Percentiles rank a stretch among this genome's conserved stretches.
Conservation (phyloP, 345 rosid species). For the Aegle marmelos region DNA sequence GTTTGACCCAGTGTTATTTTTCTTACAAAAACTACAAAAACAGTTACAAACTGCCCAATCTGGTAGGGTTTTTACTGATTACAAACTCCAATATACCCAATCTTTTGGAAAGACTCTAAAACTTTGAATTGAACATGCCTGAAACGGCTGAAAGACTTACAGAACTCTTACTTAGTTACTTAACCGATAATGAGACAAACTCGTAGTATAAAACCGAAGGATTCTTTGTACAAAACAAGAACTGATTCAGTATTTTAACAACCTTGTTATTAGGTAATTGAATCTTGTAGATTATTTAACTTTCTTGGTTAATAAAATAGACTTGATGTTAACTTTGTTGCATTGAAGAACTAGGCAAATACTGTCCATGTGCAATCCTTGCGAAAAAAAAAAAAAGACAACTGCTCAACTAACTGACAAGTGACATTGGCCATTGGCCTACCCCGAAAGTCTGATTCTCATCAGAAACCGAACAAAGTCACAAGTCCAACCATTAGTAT, state of each 20-base stretch:
- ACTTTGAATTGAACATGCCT: neutral
- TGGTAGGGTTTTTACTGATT: neutral
- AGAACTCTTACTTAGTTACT: neutral
- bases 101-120: neutral
- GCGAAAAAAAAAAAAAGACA: neutral
- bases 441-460: neutral
- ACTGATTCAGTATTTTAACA: neutral
- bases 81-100: neutral
- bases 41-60: neutral
- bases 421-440: neutral
- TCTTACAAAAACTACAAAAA: neutral
- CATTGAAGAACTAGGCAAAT: neutral
- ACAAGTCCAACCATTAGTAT: neutral
- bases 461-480: neutral
- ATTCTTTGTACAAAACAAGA: neutral
- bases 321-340: neutral
- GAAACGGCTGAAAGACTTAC: neutral
- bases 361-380: neutral
- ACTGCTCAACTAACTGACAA: conserved; percentile 1
- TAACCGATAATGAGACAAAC: neutral
- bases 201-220: neutral
- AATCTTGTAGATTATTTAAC: neutral
- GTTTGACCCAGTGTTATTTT: too few species aligned
- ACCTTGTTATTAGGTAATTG: neutral
- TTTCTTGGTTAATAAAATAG: neutral